Conservation (phyloP, 2,329 filamentous ascomycete species). For the Bipolaris cookei region DNA sequence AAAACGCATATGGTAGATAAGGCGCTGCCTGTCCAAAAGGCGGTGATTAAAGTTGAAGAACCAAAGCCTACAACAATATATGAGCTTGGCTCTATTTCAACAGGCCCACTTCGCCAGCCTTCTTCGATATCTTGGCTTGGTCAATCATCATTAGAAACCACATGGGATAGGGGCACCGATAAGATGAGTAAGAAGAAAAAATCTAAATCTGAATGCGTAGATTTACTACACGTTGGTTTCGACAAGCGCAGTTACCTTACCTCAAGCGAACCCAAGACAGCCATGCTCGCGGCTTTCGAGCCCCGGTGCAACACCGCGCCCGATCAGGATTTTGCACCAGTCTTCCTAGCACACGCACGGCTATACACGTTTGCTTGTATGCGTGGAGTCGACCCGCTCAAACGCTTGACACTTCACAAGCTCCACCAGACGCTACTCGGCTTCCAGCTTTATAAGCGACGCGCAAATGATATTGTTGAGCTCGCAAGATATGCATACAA, state of each 20-base stretch:
- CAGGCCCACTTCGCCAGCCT: no score
- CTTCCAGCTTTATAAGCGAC: slow-evolving; percentile 31
- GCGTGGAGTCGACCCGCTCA: slow-evolving; percentile 32
- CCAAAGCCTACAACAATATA: no score
- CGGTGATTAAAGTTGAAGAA: not conserved
- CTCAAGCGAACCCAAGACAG: not conserved
- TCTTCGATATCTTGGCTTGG: no score
- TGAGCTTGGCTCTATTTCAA: no score
- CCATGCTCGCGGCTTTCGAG: slow-evolving; percentile 1
- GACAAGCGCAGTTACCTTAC: slow-evolving; percentile 4
- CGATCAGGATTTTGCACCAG: slow-evolving; percentile 25
- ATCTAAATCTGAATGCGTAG: accelerated
- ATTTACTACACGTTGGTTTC: not conserved
- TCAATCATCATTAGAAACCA: no score
- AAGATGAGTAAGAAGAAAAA: not conserved
- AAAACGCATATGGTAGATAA: not conserved
- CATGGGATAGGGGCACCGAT: no score
- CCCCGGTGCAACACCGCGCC: slow-evolving; percentile 8
- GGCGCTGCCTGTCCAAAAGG: not conserved
- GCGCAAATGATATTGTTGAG: slow-evolving; percentile 32
- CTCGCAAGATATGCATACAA: slow-evolving; percentile 35
- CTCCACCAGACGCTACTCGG: slow-evolving; percentile 34
- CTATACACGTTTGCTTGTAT: slow-evolving; percentile 38
- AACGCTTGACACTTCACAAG: slow-evolving; percentile 32
- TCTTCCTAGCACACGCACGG: slow-evolving; percentile 40